Evolutionary conservation across 257 asterid genomes (phyloP).

Genomic region (Plantago major): DNA sequence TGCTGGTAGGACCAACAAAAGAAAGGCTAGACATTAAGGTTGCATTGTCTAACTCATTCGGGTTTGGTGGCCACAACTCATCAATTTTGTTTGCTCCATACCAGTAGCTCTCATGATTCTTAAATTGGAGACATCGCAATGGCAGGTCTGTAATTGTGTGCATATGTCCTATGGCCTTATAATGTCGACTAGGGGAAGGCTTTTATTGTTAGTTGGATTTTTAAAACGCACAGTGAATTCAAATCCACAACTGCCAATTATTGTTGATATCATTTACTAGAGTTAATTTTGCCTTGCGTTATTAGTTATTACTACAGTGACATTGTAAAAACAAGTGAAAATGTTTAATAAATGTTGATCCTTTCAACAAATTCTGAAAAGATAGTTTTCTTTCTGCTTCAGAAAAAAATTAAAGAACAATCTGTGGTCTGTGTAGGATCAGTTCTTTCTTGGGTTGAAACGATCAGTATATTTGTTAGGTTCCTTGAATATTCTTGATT

Average conservation of each 20-base stretch:
- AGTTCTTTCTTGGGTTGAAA: too few species aligned
- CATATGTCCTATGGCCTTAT: background rate
- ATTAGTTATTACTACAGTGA: background rate
- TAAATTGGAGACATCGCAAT: constrained; percentile 13
- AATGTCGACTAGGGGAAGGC: constrained; percentile 1
- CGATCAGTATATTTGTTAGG: too few species aligned
- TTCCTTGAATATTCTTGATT: background rate
- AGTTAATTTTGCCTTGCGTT: background rate
- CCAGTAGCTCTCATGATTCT: constrained; percentile 38
- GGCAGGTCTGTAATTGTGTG: constrained; percentile 31
- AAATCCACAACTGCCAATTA: background rate
- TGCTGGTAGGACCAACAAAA: constrained; percentile 76
- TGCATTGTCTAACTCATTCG: constrained; percentile 87
- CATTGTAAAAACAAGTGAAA: background rate
- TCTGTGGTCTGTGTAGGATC: too few species aligned
- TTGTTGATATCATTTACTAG: background rate
- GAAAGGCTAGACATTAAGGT: constrained; percentile 70
- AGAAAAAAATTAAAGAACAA: too few species aligned
- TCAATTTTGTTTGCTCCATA: constrained; percentile 85
- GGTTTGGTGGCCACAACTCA: constrained; percentile 94
- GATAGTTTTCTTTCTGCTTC: background rate
- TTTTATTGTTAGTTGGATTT: background rate
- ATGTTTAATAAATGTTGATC: background rate
- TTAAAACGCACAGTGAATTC: background rate
- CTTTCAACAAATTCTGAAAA: background rate